These are phyloP conservation scores for Phytophthora rubi DNA, from an alignment of 352 stramenopile genomes.

Conservation along the genomic window DNA sequence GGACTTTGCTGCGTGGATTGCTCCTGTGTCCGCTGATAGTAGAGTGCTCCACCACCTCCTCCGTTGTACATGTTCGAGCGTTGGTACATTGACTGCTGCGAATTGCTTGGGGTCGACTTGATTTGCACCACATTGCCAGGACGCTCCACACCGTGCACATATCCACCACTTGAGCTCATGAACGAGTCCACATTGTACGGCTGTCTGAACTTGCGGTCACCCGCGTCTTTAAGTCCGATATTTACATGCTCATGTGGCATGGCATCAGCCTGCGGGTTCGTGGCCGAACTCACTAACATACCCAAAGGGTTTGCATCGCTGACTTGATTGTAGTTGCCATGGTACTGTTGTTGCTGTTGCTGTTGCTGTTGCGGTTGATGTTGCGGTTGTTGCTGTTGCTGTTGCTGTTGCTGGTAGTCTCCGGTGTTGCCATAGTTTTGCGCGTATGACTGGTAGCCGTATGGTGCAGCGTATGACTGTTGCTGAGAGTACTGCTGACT, in stretches of 20 bases:
- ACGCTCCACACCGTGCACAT: constrained; percentile 41
- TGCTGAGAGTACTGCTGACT: constrained; percentile 39
- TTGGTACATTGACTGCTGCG: constrained; percentile 48
- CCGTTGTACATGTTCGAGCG: constrained; percentile 34
- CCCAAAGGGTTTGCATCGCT: constrained; percentile 49
- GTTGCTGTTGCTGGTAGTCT: constrained; percentile 39
- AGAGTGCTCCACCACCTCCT: constrained; percentile 16
- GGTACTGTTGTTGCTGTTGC: constrained; percentile 44
- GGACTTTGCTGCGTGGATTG: constrained; percentile 32
- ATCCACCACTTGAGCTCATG: constrained; percentile 34
- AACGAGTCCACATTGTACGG: constrained; percentile 46
- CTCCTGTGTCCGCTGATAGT: constrained; percentile 41
- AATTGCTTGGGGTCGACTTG: constrained; percentile 39
- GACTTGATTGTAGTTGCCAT: constrained; percentile 36
- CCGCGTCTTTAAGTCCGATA: constrained; percentile 47
- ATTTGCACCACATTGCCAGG: constrained; percentile 51
- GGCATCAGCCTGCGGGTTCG: constrained; percentile 44
- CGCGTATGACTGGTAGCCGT: constrained; percentile 44
- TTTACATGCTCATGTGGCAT: constrained; percentile 49
- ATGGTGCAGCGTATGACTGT: constrained; percentile 41
- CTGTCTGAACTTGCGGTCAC: constrained; percentile 49
- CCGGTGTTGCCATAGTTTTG: constrained; percentile 42
- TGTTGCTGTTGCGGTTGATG: constrained; percentile 32
- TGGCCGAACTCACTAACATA: constrained; percentile 65
- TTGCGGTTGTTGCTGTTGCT: constrained; percentile 33